These are phyloP conservation scores for Botrytis medusae DNA, from an alignment of 2,329 filamentous ascomycete genomes.

Conservation along the genomic window DNA sequence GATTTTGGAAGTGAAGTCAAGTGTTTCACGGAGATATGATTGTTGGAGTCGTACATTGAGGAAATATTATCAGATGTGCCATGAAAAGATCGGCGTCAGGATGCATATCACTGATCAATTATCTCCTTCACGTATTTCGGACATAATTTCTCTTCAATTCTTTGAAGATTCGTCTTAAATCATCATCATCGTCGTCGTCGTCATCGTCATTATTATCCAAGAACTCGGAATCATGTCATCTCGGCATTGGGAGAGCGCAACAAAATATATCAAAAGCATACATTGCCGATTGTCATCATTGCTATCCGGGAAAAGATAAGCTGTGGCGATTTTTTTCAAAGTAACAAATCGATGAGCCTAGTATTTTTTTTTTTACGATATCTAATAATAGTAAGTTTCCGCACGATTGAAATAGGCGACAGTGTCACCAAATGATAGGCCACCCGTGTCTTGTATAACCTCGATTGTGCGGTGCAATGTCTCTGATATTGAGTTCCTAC, in stretches of 20 bases:
- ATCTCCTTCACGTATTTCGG: neutral
- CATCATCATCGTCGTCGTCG: neutral
- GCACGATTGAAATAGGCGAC: neutral
- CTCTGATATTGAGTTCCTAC: neutral
- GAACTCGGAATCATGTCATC: neutral
- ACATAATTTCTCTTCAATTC: neutral
- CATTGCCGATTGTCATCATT: neutral
- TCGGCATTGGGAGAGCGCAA: neutral
- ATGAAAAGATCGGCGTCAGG: neutral
- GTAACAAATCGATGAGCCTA: neutral
- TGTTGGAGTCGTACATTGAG: neutral
- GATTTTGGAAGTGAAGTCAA: neutral
- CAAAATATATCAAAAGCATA: neutral
- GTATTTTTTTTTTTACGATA: neutral
- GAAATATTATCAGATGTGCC: neutral
- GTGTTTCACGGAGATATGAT: neutral
- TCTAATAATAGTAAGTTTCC: neutral
- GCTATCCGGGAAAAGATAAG: neutral
- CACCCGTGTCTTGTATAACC: neutral
- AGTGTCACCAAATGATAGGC: neutral
- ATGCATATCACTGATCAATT: neutral
- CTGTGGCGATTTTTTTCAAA: neutral
- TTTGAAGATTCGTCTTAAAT: neutral
- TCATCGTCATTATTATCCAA: neutral
- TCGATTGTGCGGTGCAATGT: neutral